These are phyloP conservation scores for Nakaseomyces nivariensis DNA, from an alignment of 1,139 yeast species.

Conservation along the genomic window DNA sequence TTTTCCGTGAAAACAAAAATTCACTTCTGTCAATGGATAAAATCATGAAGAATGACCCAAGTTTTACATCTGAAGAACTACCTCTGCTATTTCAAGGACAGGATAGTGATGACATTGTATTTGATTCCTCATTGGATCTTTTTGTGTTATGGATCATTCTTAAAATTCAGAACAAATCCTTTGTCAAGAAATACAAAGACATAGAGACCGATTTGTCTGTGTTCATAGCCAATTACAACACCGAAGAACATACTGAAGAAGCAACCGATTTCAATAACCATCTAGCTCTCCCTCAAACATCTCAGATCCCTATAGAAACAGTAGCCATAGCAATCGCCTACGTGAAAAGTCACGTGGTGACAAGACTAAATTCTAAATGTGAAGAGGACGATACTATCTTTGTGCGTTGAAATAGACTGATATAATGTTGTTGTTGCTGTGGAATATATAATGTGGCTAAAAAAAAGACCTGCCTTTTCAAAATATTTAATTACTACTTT, in stretches of 20 bases:
- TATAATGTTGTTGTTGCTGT: no score
- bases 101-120: conserved; percentile 12
- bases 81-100: conserved; percentile 9
- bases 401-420: neutral
- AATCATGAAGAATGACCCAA: conserved; percentile 19
- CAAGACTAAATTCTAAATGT: neutral
- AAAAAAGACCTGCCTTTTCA: no score
- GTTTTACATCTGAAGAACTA: conserved; percentile 15
- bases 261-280: conserved; percentile 5
- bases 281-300: neutral
- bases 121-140: conserved; percentile 16
- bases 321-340: neutral
- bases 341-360: conserved; percentile 1
- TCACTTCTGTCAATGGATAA: conserved; percentile 18
- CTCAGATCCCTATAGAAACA: neutral
- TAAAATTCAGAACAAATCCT: conserved; percentile 12
- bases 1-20: conserved; percentile 13
- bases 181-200: conserved; percentile 10
- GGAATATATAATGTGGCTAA: neutral
- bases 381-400: conserved; percentile 1
- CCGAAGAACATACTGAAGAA: conserved; percentile 3
- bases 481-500: neutral
- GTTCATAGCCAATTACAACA: neutral
- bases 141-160: conserved; percentile 20
- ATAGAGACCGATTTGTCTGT: neutral